These are phyloP conservation scores for Malus hybrid DNA, from an alignment of 331 rosid genomes.

Conservation along the genomic window DNA sequence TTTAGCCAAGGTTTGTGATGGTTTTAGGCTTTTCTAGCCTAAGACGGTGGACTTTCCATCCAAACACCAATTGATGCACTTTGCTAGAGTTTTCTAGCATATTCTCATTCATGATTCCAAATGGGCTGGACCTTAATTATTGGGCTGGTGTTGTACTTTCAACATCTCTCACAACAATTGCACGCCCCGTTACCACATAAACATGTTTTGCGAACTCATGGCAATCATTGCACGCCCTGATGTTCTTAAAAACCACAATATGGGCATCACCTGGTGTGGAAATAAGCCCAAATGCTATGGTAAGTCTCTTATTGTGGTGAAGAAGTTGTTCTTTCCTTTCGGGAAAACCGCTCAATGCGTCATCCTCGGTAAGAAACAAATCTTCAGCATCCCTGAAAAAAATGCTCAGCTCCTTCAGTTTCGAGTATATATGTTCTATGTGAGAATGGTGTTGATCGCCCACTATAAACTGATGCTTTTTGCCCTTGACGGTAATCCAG, in stretches of 20 bases:
- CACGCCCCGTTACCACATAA: constrained; percentile 33
- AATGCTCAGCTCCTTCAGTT: constrained; percentile 30
- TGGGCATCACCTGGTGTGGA: constrained; percentile 29
- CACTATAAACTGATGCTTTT: constrained; percentile 41
- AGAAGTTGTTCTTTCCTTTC: constrained; percentile 44
- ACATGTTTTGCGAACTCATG: constrained; percentile 58
- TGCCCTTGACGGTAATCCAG: constrained; percentile 48
- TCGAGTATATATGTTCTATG: constrained; percentile 39
- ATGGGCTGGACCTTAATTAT: no score
- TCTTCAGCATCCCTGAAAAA: constrained; percentile 18
- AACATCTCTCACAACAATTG: constrained; percentile 33
- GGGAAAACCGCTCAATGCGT: constrained; percentile 23
- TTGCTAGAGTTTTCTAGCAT: no score
- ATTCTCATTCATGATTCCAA: no score
- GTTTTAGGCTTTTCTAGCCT: no score
- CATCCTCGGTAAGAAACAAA: constrained; percentile 31
- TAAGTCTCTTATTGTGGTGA: constrained; percentile 54
- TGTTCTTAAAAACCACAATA: constrained; percentile 42
- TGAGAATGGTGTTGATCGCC: constrained; percentile 57
- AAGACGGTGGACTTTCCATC: no score
- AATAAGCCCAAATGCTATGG: constrained; percentile 51
- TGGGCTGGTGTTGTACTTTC: no score
- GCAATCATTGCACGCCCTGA: constrained; percentile 47
- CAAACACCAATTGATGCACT: no score
- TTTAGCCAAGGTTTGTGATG: no score